Evolutionary conservation across 1,139 yeast genomes (phyloP), one percentile per base, ranked within the genome.

Genomic region (Scheffersomyces insectosa): DNA sequence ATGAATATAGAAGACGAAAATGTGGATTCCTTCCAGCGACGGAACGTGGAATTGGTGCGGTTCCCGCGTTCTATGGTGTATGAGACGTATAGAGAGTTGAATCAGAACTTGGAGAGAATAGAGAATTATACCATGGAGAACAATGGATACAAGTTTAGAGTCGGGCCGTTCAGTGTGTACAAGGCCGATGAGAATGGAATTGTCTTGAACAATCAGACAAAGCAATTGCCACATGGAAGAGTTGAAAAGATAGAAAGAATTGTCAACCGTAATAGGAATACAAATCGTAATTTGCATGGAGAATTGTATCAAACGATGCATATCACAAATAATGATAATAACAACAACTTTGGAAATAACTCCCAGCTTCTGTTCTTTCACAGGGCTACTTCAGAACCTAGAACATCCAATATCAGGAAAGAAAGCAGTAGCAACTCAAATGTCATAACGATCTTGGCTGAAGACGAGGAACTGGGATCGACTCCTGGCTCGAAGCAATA

Each of bases 111-210:
- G 15, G 65, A 63, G 4, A 47, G 51, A 29, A 46, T 73, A 5
- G 77, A 71, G 15, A 15, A 15, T 16, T 28, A 16, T 20, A 32
- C 14, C 11, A 14, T 13, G 31, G 10, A 15, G 15, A 35, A 33
- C 13, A 42, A 41, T 8, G 25, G 39, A 7, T 40, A 28, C 13
- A 14, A 41, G 16, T 39, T 46, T 37, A 32, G 48, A 4, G 51
- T 62, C 6, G 78, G 78, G 1, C 78, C 78, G 0, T 72, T 72
- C 45, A 46, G 56, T 2, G 65, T 60, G 3, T 63, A 52, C 42
- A 34, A 39, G 13, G 12, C 38, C 4, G 33, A 31, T 6, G 30
- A 34, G 23, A 23, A 25, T 13, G 37, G 37, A 9, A n/a, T 3
- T 12, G 11, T 25, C 10, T 16, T 10, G 20, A 20, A 12, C 11